Evolutionary conservation across 1,284 basidiomycete genomes (phyloP).

Genomic region (Malassezia slooffiae): DNA sequence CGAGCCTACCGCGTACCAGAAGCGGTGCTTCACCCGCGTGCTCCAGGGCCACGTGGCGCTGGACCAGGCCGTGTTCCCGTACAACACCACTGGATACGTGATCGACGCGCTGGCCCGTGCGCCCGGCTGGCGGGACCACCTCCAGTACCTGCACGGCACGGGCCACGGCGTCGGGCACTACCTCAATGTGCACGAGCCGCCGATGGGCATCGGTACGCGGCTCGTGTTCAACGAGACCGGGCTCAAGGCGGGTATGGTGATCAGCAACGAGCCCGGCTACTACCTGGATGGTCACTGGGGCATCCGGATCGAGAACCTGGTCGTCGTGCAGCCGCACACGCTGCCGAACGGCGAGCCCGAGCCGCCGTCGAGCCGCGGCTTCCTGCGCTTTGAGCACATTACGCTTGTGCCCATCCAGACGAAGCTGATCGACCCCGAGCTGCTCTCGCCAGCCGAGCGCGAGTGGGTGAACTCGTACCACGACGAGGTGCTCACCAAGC

Average conservation of each 20-base stretch:
- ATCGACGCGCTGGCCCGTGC: conserved; percentile 76
- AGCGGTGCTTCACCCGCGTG: conserved; percentile 79
- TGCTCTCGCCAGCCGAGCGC: conserved; percentile 61
- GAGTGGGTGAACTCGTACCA: conserved; percentile 81
- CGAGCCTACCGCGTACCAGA: conserved; percentile 67
- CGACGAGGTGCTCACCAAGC: conserved; percentile 62
- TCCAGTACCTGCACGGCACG: conserved; percentile 54
- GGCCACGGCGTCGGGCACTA: conserved; percentile 42
- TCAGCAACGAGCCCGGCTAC: conserved; percentile 65
- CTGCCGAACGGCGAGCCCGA: conserved; percentile 8
- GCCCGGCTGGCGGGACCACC: conserved; percentile 77
- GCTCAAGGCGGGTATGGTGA: conserved; percentile 41
- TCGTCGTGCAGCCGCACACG: conserved; percentile 18
- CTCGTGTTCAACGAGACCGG: conserved; percentile 42
- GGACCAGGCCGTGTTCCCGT: conserved; percentile 73
- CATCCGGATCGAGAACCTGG: conserved; percentile 73
- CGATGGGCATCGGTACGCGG: conserved; percentile 43
- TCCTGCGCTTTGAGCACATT: conserved; percentile 29
- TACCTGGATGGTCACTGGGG: conserved; percentile 84
- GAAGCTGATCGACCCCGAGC: conserved; percentile 59
- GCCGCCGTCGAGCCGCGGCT: conserved; percentile 28
- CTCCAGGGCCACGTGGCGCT: conserved; percentile 90
- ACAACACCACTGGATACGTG: conserved; percentile 65
- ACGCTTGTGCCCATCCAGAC: conserved; percentile 65
- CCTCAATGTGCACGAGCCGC: conserved; percentile 44